phyloP scores from a whole-genome alignment of 2,329 filamentous ascomycete genomes.

The Atkinsonella hypoxylon region DNA sequence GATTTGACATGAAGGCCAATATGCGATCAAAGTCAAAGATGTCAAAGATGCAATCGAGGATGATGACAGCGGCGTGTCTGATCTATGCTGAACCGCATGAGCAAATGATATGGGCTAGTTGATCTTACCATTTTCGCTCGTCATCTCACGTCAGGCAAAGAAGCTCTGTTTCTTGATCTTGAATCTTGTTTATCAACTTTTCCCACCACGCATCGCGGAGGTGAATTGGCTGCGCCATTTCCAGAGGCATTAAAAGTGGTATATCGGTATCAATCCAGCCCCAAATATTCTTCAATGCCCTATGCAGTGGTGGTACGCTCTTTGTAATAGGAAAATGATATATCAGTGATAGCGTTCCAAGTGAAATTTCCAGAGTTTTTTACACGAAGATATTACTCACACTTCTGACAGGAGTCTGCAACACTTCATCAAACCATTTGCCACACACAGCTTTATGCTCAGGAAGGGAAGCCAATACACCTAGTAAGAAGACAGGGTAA shows the following conservation, averaged over 20 bases:
- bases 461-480: conserved; percentile 20
- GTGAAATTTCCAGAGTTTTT: conserved; percentile 16
- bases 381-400: conserved; percentile 18
- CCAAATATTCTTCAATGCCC: conserved; percentile 22
- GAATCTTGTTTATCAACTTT: conserved; percentile 21
- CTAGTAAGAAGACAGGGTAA: conserved; percentile 29
- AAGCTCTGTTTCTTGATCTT: conserved; percentile 20
- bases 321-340: conserved; percentile 7
- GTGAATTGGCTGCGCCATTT: conserved; percentile 14
- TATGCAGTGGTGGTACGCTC: conserved; percentile 28
- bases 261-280: conserved; percentile 22
- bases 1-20: conserved; percentile 19
- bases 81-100: conserved; percentile 7
- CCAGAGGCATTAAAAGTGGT: conserved; percentile 7
- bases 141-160: conserved; percentile 25
- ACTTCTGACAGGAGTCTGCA: conserved; percentile 25
- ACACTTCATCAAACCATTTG: conserved; percentile 25
- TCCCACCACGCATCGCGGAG: conserved; percentile 28
- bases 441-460: conserved; percentile 18
- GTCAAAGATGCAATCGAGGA: conserved; percentile 18
- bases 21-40: conserved; percentile 22
- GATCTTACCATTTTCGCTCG: no score
- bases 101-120: background rate
- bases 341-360: background rate
- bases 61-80: conserved; percentile 26